Base-by-base conservation (phyloP, 257 asterid genomes). In the Salvia miltiorrhiza region DNA sequence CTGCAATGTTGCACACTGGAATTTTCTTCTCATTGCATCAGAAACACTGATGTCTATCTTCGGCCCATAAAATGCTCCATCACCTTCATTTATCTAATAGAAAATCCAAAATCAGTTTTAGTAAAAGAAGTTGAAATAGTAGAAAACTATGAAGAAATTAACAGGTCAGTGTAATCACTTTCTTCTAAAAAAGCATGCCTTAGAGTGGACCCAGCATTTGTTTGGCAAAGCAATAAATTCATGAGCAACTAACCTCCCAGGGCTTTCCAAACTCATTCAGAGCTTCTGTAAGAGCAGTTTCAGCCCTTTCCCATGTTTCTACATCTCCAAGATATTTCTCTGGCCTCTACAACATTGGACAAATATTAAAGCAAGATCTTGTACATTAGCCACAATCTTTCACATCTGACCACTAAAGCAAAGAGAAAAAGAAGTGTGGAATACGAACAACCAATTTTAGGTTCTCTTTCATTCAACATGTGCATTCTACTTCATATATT, bases 1-100 rank as follows among this genome's bases (percentile, higher is more conserved):
- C 99, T 94, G 99, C 76, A 94, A 73, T 7, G 98, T 91, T 19
- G 99, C 99, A 72, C 97, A 91, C 77, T 94, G 99, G 78, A 91
- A 91, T 73, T 94, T 87, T 76, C 99, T 94, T 79, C 77, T 86
- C 99, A 89, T 94, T 71, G 99, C 96, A 79, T 94, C 99, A 35
- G 87, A 83, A 53, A 94, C 96, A 77, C 88, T 85, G 77, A 85
- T 90, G 80, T 93, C 98, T 73, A 93, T 90, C 80, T 90, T 93
- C 20, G 98, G 98, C 61, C 98, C 97, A 44, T 93, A 93, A 81
- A 93, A 93, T 55, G 98, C 98, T 59, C 98, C 98, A 72, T 93
- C 98, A 9, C 89, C 98, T 80, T 93, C 97, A 63, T 94, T 91
- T 54, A 89, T 87, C 99, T 93, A 78, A 55, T 47, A 45, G 14